Evolutionary conservation across 768 basidiomycete genomes (phyloP), one percentile per base, ranked within the genome.

Genomic region (Tephrocybe sp.): DNA sequence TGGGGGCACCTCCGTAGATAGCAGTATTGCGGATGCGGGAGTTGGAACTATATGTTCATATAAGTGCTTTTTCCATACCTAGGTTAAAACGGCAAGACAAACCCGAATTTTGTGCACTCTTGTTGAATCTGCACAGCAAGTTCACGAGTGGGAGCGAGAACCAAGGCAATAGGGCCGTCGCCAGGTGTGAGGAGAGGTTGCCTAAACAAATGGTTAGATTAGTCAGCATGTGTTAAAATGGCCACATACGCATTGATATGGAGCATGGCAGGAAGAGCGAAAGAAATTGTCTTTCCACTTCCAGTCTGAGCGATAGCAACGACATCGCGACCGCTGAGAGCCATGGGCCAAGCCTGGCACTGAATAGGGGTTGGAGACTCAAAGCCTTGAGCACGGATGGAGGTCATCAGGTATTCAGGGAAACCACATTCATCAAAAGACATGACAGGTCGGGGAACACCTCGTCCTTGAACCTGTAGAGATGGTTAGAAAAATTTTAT

Each of bases 281-380:
- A 99, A 9, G 95, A 84, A 49, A 99, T 98, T 6, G 97, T 99
- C 76, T 99, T 99, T 49, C 97, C 97, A 68, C 92, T 95, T 49
- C 97, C 97, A 8, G 97, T 99, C 69, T 98, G 95, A 30, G 97
- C 95, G 60, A 99, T 92, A 47, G 96, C 97, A 37, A 96, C 89
- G 31, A 98, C 79, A 69, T 99, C 96, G 53, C 92, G 80, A 47
- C 96, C 96, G 41, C 81, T 92, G 24, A 98, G 76, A 3, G 97
- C 96, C 94, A 98, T 98, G 0, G 97, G 97, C 97, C 97, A 99
- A 15, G 95, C 89, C 67, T 99, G 97, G 64, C 96, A 97, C 65
- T 99, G 97, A 63, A 99, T 98, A 41, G 97, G 87, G 6, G 96
- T 94, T 0, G 97, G 97, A 1, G 79, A 66, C 24, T 83, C 69